Percentiles rank a stretch among this genome's conserved stretches.
Evolutionary conservation across 768 basidiomycete genomes (phyloP).

Genomic region (Auricularia cornea): DNA sequence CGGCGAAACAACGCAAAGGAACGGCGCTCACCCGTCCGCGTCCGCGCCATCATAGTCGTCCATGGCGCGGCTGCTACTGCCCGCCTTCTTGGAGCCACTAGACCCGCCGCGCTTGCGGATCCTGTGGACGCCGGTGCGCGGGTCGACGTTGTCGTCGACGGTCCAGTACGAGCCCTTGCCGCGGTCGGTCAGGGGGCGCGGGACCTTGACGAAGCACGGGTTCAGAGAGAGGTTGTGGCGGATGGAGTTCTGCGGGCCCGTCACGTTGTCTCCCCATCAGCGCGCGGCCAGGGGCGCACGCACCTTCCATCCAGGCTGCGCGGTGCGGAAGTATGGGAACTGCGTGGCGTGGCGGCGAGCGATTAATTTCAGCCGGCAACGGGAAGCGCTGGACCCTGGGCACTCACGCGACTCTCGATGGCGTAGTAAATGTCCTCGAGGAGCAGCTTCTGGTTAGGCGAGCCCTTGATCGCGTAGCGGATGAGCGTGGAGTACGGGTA

Average conservation of each 20-base stretch:
- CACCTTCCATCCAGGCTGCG: slow-evolving; percentile 90
- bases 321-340: slow-evolving; percentile 85
- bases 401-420: slow-evolving; percentile 75
- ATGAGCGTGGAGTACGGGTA: slow-evolving; percentile 89
- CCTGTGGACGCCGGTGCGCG: slow-evolving; percentile 81
- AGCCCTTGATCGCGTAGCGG: slow-evolving; percentile 89
- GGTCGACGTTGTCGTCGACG: slow-evolving; percentile 83
- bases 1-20: no score
- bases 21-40: neutral
- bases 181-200: slow-evolving; percentile 83
- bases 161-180: slow-evolving; percentile 92
- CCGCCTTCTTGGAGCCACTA: slow-evolving; percentile 40
- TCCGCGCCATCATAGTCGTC: neutral
- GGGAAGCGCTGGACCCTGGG: neutral
- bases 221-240: slow-evolving; percentile 86
- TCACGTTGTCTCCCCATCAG: no score
- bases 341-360: slow-evolving; percentile 24
- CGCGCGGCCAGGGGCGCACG: no score
- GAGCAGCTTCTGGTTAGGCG: slow-evolving; percentile 76
- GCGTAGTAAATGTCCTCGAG: slow-evolving; percentile 90
- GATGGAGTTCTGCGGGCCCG: slow-evolving; percentile 70
- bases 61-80: neutral
- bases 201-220: slow-evolving; percentile 86
- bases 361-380: neutral
- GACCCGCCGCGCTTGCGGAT: slow-evolving; percentile 47